Evolutionary conservation across 805 yeast genomes (phyloP).

Genomic region (Candida cerambycidarum): DNA sequence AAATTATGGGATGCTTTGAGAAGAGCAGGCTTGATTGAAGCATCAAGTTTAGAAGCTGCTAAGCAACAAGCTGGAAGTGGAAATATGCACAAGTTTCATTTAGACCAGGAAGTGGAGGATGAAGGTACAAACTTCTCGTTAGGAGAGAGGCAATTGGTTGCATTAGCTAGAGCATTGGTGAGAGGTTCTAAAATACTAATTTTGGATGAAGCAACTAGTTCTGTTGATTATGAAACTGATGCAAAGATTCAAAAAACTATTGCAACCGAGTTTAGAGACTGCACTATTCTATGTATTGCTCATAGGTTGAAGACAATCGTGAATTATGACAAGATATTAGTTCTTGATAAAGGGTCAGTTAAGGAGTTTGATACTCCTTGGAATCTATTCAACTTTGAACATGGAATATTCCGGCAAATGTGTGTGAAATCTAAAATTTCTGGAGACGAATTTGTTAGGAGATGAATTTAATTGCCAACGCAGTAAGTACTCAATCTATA

Average conservation of each 20-base stretch:
- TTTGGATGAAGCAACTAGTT: conserved; percentile 80
- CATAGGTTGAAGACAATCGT: conserved; percentile 77
- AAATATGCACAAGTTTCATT: conserved; percentile 39
- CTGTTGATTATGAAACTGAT: conserved; percentile 87
- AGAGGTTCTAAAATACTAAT: conserved; percentile 74
- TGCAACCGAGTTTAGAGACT: conserved; percentile 61
- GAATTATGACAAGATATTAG: conserved; percentile 74
- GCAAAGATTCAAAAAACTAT: conserved; percentile 74
- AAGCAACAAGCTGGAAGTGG: conserved; percentile 28
- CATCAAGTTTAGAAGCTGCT: conserved; percentile 21
- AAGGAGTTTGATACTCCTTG: conserved; percentile 77
- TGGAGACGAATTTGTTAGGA: conserved; percentile 49
- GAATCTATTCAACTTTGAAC: conserved; percentile 52
- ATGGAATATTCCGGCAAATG: conserved; percentile 66
- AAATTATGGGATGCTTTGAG: conserved; percentile 59
- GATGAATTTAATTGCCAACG: too few species aligned
- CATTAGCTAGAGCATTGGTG: conserved; percentile 81
- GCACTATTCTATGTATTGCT: conserved; percentile 85
- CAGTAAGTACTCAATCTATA: too few species aligned
- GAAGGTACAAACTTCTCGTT: conserved; percentile 73
- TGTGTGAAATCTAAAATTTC: conserved; percentile 53
- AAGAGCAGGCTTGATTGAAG: conserved; percentile 55
- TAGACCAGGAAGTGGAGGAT: conserved; percentile 53
- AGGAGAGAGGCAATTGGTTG: conserved; percentile 77
- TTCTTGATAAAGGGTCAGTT: conserved; percentile 77